These are phyloP conservation scores for Hypoxylon sp. DNA, from an alignment of 2,329 filamentous ascomycete species.

Conservation along the genomic window DNA sequence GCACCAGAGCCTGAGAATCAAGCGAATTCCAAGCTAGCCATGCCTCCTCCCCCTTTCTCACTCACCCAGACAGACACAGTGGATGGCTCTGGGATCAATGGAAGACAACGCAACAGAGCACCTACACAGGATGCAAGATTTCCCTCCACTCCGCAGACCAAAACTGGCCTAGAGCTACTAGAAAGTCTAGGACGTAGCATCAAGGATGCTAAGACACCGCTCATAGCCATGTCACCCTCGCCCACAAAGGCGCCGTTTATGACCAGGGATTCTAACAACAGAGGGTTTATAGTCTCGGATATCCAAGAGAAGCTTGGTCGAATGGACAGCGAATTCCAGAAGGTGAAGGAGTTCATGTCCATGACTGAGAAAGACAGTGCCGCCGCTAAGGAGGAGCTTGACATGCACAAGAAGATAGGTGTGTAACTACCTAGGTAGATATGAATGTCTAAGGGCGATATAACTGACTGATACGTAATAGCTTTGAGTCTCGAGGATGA, in stretches of 20 bases:
- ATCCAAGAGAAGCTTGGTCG: slow-evolving; percentile 77
- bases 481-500: slow-evolving; percentile 60
- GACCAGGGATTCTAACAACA: slow-evolving; percentile 76
- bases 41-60: slow-evolving; percentile 36
- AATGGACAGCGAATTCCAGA: slow-evolving; percentile 77
- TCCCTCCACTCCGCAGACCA: slow-evolving; percentile 45
- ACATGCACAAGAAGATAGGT: slow-evolving; percentile 79
- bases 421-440: slow-evolving; percentile 48
- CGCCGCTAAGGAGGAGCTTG: slow-evolving; percentile 75
- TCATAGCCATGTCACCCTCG: slow-evolving; percentile 51
- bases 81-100: slow-evolving; percentile 32
- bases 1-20: slow-evolving; percentile 49
- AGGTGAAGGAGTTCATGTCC: slow-evolving; percentile 76
- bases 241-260: slow-evolving; percentile 64
- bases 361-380: slow-evolving; percentile 72
- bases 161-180: slow-evolving; percentile 42
- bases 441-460: not conserved
- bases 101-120: slow-evolving; percentile 18
- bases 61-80: slow-evolving; percentile 41
- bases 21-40: slow-evolving; percentile 53
- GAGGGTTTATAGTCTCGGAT: slow-evolving; percentile 75
- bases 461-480: slow-evolving; percentile 42
- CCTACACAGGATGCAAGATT: slow-evolving; percentile 36
- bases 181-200: slow-evolving; percentile 40
- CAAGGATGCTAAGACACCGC: slow-evolving; percentile 46